Evolutionary conservation across 768 basidiomycete genomes (phyloP).

Genomic region (Solioccasus polychromus): DNA sequence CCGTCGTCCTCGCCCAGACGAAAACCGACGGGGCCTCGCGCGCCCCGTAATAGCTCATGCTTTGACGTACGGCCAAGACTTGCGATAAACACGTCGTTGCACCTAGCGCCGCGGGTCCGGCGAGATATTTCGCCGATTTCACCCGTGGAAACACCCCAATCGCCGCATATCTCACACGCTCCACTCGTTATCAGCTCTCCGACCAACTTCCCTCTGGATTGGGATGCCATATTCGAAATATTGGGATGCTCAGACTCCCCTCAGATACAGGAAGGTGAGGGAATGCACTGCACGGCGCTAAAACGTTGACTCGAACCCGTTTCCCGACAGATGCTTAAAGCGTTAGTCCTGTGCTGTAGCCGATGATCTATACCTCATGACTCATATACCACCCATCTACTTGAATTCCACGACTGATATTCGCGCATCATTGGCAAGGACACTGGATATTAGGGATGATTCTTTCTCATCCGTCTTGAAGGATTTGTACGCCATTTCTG

Average conservation of each 20-base stretch:
- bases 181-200: conserved; percentile 13
- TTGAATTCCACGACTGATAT: conserved; percentile 2
- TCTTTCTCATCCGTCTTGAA: not conserved
- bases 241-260: conserved; percentile 14
- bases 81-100: conserved; percentile 16
- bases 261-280: conserved; percentile 2
- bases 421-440: conserved; percentile 6
- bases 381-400: conserved; percentile 6
- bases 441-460: conserved; percentile 1
- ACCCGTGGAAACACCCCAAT: conserved; percentile 2
- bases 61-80: conserved; percentile 13
- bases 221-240: conserved; percentile 32
- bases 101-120: not conserved
- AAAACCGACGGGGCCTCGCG: conserved; percentile 28
- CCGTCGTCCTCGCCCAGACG: conserved; percentile 13
- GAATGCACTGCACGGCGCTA: not conserved
- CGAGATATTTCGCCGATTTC: conserved; percentile 2
- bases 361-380: conserved; percentile 3
- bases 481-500: not conserved
- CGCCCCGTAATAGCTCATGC: conserved; percentile 12
- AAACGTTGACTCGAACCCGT: not conserved
- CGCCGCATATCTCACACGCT: not conserved
- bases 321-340: conserved; percentile 3
- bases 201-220: conserved; percentile 23
- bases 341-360: not conserved